phyloP scores from a whole-genome alignment of 306 rosid genomes.

The Quercus glauca region DNA sequence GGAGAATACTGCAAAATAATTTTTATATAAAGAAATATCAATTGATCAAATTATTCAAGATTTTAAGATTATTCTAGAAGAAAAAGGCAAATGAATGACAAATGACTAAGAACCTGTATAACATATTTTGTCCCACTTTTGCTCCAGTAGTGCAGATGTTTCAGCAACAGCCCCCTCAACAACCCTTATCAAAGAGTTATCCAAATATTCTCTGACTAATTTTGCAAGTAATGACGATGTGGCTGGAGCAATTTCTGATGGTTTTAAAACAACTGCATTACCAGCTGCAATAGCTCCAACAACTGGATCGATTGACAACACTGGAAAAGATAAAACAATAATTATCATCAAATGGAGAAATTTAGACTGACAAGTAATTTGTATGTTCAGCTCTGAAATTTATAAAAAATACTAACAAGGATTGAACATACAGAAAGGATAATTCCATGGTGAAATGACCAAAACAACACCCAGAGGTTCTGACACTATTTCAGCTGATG shows the following conservation, averaged over 20 bases:
- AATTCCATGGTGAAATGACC: slow-evolving; percentile 94
- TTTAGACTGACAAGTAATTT: slow-evolving; percentile 4
- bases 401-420: slow-evolving; percentile 12
- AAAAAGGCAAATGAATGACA: slow-evolving; percentile 6
- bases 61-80: slow-evolving; percentile 12
- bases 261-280: slow-evolving; percentile 91
- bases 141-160: slow-evolving; percentile 82
- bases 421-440: slow-evolving; percentile 83
- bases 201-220: slow-evolving; percentile 67
- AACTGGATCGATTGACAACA: slow-evolving; percentile 89
- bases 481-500: slow-evolving; percentile 91
- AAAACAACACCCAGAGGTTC: slow-evolving; percentile 91
- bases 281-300: slow-evolving; percentile 98
- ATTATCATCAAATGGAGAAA: slow-evolving; percentile 9
- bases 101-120: slow-evolving; percentile 72
- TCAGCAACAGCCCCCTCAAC: slow-evolving; percentile 88
- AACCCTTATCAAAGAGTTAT: slow-evolving; percentile 67
- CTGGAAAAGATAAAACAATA: slow-evolving; percentile 37
- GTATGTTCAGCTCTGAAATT: slow-evolving; percentile 4
- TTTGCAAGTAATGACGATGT: slow-evolving; percentile 80
- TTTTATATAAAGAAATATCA: neutral
- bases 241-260: slow-evolving; percentile 92
- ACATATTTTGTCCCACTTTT: slow-evolving; percentile 98
- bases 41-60: slow-evolving; percentile 6
- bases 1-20: neutral